Evolutionary conservation across 129 eudicot genomes (phyloP), one percentile per base, ranked within the genome.

Genomic region (Chrysanthemum seticuspe): DNA sequence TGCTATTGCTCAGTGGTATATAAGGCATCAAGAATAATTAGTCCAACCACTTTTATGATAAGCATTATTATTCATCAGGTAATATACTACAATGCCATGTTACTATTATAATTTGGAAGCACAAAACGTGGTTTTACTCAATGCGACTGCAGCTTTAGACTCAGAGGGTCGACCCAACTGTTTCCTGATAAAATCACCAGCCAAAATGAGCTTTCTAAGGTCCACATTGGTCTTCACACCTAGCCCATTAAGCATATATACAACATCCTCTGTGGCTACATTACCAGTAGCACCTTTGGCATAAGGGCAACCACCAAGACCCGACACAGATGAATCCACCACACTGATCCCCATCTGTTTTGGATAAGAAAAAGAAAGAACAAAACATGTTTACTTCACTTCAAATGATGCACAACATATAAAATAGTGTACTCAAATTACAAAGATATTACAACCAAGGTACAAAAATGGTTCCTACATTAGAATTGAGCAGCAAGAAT

Each of bases 301-400:
- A 68, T 89, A 89, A 19, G 96, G 96, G 61, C 96, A 89, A 19
- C 96, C 96, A 31, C 96, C 96, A 59, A 86, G 88, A 18, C 92
- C 96, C n/a, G 92, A 74, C 15, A 86, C 79, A 48, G 96, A 86
- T 15, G 92, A 86, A 76, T 89, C 96, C 68, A 87, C 88, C 16
- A 76, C 83, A 76, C 87, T 76, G 67, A 89, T 31, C 59, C 92
- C 92, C 90, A 89, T 84, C 92, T 89, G 79, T 65, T 68, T 49
- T 11, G 19, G 2, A 59, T 8, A 63, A 13, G n/a, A 63, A 31
- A 34, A 2, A 31, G 3, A 63, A 25, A 61, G 1, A 10, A 10
- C 27, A 60, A 10, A 31, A 31, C 36, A 31, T 29, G 34, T 31
- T 31, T 31, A 31, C 36, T 31, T 31, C 36, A 31, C 36, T 31